These are phyloP conservation scores for Solanum stenotomum DNA, from an alignment of 257 asterid genomes.

Conservation along the genomic window DNA sequence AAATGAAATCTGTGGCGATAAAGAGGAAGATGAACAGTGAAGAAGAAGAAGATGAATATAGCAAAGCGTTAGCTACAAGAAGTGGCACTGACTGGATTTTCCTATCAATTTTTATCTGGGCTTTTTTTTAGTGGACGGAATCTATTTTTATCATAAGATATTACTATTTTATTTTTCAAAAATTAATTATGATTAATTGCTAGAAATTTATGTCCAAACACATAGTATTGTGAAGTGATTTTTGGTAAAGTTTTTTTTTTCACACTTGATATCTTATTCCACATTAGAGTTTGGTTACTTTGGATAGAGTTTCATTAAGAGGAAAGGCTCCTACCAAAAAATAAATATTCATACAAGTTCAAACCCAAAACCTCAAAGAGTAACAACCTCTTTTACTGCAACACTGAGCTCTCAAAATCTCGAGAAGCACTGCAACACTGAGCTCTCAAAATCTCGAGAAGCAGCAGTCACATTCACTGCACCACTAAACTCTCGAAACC, in stretches of 20 bases:
- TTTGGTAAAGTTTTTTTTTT: neutral
- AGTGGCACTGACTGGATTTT: neutral
- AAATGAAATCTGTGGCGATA: neutral
- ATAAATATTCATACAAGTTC: neutral
- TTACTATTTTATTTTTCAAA: neutral
- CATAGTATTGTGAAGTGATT: too few species aligned
- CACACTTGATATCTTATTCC: rapidly evolving
- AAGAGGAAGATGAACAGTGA: neutral
- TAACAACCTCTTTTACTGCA: too few species aligned
- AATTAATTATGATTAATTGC: neutral
- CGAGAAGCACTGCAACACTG: too few species aligned
- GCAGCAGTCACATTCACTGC: too few species aligned
- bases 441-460: neutral
- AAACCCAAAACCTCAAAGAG: too few species aligned
- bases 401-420: too few species aligned
- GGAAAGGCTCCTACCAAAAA: too few species aligned
- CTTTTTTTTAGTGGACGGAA: neutral
- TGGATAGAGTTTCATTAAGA: rapidly evolving
- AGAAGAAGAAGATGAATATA: neutral
- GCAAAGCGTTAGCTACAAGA: neutral
- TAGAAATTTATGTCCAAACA: neutral
- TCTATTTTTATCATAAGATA: neutral
- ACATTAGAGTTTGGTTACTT: too few species aligned
- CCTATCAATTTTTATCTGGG: neutral
- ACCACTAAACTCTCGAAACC: too few species aligned